phyloP scores from a whole-genome alignment of 108 stramenopile genomes.

The Skeletonema menzelii region DNA sequence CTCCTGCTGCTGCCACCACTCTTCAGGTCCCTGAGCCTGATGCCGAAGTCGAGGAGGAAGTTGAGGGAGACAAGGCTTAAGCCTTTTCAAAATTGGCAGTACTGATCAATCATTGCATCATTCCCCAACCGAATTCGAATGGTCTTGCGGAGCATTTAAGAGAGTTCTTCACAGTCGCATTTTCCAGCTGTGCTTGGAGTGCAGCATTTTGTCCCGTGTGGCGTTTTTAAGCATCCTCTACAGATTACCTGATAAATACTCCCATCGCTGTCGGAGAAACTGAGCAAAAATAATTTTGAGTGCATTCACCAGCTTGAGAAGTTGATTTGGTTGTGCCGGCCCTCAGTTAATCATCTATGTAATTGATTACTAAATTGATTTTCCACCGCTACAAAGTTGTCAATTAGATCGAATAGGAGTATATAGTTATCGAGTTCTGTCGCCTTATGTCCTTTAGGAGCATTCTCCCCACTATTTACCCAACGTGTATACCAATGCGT shows the following conservation, averaged over 20 bases:
- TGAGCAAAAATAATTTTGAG: background rate
- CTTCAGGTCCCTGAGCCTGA: background rate
- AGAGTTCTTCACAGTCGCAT: background rate
- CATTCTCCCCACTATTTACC: background rate
- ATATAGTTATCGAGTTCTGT: too few relatives aligned
- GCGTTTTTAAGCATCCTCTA: background rate
- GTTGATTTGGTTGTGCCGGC: background rate
- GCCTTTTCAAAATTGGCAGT: background rate
- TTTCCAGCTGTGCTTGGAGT: background rate
- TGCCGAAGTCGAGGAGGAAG: background rate
- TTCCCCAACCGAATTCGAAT: background rate
- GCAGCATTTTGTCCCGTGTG: background rate
- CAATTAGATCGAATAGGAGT: too few relatives aligned
- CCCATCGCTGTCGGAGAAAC: background rate
- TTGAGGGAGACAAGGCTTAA: background rate
- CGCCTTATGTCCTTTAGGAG: too few relatives aligned
- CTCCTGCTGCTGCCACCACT: background rate
- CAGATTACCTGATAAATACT: background rate
- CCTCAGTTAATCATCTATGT: background rate
- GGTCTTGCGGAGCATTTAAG: background rate
- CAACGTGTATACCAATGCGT: background rate
- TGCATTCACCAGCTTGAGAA: background rate
- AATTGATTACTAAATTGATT: background rate
- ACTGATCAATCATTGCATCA: background rate
- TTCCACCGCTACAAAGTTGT: background rate